Percentiles rank a stretch among this genome's conserved stretches.
phyloP scores from a whole-genome alignment of 257 asterid genomes.

The Nemophila menziesii region DNA sequence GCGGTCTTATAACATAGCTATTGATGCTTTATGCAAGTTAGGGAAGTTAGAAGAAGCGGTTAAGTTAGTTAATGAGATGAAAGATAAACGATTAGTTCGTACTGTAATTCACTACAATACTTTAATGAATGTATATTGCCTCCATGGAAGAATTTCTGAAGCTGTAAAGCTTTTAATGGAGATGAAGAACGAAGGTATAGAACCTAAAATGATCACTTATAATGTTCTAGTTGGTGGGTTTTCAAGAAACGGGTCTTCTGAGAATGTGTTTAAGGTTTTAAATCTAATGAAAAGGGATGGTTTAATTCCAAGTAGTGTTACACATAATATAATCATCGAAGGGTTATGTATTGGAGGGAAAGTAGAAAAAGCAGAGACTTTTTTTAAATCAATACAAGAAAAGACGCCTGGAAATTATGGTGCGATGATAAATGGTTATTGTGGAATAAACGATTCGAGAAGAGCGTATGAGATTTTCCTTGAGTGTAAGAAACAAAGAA shows the following conservation, averaged over 20 bases:
- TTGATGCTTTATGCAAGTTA: constrained; percentile 53
- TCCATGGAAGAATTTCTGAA: constrained; percentile 34
- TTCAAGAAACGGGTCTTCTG: constrained; percentile 35
- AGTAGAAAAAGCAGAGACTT: constrained; percentile 49
- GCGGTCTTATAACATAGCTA: constrained; percentile 46
- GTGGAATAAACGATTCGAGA: constrained; percentile 33
- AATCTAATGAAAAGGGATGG: constrained; percentile 45
- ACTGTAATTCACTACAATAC: constrained; percentile 65
- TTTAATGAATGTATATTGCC: constrained; percentile 54
- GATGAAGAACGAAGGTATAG: constrained; percentile 41
- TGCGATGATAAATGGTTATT: constrained; percentile 62
- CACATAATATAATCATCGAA: constrained; percentile 58
- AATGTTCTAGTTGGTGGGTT: constrained; percentile 57
- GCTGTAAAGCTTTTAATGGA: constrained; percentile 42
- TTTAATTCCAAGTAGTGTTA: constrained; percentile 36
- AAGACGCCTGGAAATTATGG: constrained; percentile 46
- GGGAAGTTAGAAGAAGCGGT: constrained; percentile 52
- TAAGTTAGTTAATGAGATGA: constrained; percentile 61
- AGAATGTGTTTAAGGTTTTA: constrained; percentile 30
- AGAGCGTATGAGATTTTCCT: constrained; percentile 40
- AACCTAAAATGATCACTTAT: constrained; percentile 50
- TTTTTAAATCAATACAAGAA: constrained; percentile 33
- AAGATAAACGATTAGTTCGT: constrained; percentile 35
- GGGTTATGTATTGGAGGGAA: constrained; percentile 52
- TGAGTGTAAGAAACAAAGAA: constrained; percentile 24